Evolutionary conservation across 192 early-diverging fungal genomes (phyloP).

Genomic region (Coemansia sp.): DNA sequence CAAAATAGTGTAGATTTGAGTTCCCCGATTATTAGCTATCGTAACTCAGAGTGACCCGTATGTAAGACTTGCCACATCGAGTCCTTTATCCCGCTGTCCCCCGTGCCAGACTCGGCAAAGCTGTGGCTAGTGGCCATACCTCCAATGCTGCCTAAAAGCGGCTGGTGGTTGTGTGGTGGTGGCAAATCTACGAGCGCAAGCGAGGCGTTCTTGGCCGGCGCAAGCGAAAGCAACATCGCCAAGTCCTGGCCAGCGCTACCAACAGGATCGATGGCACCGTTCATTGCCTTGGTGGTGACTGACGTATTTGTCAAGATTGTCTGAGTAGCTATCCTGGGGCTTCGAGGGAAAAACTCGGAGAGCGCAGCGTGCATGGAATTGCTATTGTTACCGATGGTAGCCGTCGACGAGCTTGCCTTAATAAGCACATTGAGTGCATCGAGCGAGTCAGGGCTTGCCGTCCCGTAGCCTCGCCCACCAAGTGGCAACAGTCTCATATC

Average conservation of each 20-base stretch:
- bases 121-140: conserved; percentile 10
- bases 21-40: not conserved
- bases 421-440: conserved; percentile 3
- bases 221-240: conserved; percentile 4
- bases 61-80: conserved; percentile 30
- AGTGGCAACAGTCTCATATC: conserved; percentile 6
- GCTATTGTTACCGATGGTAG: not conserved
- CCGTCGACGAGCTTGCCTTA: not conserved
- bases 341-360: conserved; percentile 6
- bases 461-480: not conserved
- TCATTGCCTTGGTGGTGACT: conserved; percentile 47
- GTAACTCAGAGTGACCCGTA: not conserved
- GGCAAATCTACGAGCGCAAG: conserved; percentile 1
- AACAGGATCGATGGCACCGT: conserved; percentile 25
- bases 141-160: conserved; percentile 8
- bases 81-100: not conserved
- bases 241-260: not conserved
- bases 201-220: not conserved
- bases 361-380: not conserved
- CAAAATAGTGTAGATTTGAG: not conserved
- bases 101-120: not conserved
- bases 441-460: not conserved
- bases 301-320: conserved; percentile 34
- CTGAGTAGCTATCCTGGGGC: conserved; percentile 22
- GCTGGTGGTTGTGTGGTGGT: not conserved